Evolutionary conservation across 495 filamentous ascomycete genomes (phyloP).

Genomic region (Polyplosphaeria fusca): DNA sequence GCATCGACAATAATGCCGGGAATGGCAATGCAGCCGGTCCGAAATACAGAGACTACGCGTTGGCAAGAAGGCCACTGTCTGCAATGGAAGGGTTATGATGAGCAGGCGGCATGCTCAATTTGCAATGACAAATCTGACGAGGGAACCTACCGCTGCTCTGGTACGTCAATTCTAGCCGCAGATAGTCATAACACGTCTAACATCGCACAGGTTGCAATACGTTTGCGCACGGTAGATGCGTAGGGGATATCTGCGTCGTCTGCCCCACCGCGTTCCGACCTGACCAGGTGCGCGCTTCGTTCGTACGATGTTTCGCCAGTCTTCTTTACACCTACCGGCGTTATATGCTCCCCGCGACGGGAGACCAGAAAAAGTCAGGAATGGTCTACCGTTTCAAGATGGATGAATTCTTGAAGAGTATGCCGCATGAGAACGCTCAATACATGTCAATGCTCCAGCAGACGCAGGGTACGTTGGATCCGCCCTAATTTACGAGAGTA

Average conservation of each 20-base stretch:
- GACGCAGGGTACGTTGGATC: conserved; percentile 70
- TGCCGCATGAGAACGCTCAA: conserved; percentile 86
- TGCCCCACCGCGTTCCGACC: conserved; percentile 87
- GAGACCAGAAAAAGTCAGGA: conserved; percentile 81
- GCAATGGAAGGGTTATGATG: conserved; percentile 66
- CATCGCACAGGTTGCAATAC: conserved; percentile 61
- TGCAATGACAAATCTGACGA: conserved; percentile 90
- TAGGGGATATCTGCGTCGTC: conserved; percentile 75
- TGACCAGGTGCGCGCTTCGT: conserved; percentile 87
- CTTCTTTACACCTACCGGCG: conserved; percentile 95
- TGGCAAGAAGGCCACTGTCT: conserved; percentile 97
- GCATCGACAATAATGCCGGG: conserved; percentile 98
- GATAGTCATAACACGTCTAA: not conserved
- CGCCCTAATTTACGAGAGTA: not conserved
- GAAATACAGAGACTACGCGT: conserved; percentile 77
- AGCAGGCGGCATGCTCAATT: conserved; percentile 69
- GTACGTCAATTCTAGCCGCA: conserved; percentile 30
- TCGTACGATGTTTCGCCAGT: conserved; percentile 90
- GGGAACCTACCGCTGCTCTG: conserved; percentile 75
- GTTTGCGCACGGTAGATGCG: conserved; percentile 74
- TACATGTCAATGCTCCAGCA: conserved; percentile 85
- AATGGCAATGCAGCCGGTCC: conserved; percentile 76
- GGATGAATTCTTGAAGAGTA: conserved; percentile 84
- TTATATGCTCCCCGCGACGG: conserved; percentile 67
- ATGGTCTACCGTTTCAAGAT: conserved; percentile 91